Percentiles rank a stretch among this genome's conserved stretches.
phyloP scores from a whole-genome alignment of 441 rosid genomes.

The Bruguiera hainesii region DNA sequence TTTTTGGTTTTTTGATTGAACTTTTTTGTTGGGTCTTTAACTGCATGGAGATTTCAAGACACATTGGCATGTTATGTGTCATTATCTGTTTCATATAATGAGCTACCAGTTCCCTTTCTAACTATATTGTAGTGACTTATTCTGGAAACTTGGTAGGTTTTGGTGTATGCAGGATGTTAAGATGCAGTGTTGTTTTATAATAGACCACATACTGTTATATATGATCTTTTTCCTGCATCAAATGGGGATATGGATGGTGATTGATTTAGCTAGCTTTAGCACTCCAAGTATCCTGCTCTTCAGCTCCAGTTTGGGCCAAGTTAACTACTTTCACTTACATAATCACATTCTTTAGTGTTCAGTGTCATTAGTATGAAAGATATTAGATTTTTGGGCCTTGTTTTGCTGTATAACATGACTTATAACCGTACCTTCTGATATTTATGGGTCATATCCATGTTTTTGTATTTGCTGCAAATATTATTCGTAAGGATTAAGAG shows the following conservation, averaged over 20 bases:
- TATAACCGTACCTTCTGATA: too few species aligned
- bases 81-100: background rate
- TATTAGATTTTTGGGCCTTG: too few species aligned
- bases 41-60: background rate
- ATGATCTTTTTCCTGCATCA: background rate
- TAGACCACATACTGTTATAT: background rate
- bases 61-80: background rate
- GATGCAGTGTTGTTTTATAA: background rate
- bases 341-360: too few species aligned
- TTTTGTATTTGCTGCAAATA: background rate
- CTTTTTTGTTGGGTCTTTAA: too few species aligned
- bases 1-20: too few species aligned
- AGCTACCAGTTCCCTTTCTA: too few species aligned
- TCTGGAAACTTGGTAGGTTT: background rate
- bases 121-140: background rate
- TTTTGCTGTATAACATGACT: too few species aligned
- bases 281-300: too few species aligned
- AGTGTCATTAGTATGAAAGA: too few species aligned
- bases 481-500: constrained; percentile 1
- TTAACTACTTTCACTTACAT: too few species aligned
- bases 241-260: background rate
- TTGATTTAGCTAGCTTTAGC: background rate
- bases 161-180: background rate
- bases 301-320: too few species aligned
- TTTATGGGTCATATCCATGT: background rate